Base-by-base conservation (phyloP, 2,329 filamentous ascomycete genomes). In the Paecilomyces formosus region DNA sequence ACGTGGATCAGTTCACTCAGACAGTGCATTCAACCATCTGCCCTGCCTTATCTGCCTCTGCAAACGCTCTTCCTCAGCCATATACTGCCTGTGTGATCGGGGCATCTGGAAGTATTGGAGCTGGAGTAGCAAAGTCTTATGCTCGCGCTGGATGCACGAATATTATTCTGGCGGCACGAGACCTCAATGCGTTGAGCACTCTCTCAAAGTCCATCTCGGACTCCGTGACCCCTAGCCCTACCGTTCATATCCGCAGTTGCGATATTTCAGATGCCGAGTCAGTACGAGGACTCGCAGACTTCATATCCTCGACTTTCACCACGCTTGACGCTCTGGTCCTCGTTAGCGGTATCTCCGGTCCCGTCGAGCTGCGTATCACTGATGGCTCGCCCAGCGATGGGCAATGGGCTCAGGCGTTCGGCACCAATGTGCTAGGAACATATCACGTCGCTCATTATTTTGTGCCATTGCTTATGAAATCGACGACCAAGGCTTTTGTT, bases 371-470 rank as follows among this genome's bases (percentile, higher is more conserved):
- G 7, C 67, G 68, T 53, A 62, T 73, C 45, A 63, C 67, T 7
- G 63, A 69, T 22, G 72, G 68, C 2, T 51, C 64, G 1, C 68
- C 71, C 8, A 60, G 62, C 8, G 68, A 72, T 56, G 72, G 72
- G 31, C 65, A 66, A 49, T 64, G 70, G 31, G 70, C 72, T 0
- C 30, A 54, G 3, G 59, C 57, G 8, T 71, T 75, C 26, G 64
- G 69, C 21, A 66, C 72, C 13, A 75, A 75, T 55, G 63, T 70
- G 0, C 62, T 74, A 26, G 73, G 73, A 0, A 74, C 73, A 13
- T 75, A 73, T 61, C 68, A 68, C 11, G 65, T 70, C 9, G 67
- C 71, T 21, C 71, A 74, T 31, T 65, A 72, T 55, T 69, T 75
- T 18, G 59, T 74, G 15, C 51, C 70, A 62, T 35, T 70, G 57